A percentile compares a stretch with the other conserved stretches of the same genome.
phyloP scores from a whole-genome alignment of 768 basidiomycete genomes.

The Postia placenta region DNA sequence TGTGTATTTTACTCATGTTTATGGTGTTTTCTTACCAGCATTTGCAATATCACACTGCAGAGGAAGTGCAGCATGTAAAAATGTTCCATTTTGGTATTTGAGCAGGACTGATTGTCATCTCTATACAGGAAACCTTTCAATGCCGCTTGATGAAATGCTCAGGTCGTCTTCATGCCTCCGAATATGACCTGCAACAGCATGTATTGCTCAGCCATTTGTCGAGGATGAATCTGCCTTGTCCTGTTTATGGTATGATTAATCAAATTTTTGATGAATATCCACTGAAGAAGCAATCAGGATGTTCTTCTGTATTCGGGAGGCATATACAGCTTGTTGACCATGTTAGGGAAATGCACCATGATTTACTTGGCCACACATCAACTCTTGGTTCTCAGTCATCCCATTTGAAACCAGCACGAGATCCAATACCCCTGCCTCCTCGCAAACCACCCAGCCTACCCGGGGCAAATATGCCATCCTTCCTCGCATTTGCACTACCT shows the following conservation, averaged over 20 bases:
- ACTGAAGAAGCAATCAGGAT: background rate
- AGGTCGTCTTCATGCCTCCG: slow-evolving; percentile 4
- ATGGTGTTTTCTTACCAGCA: slow-evolving; percentile 4
- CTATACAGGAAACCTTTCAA: too few species aligned
- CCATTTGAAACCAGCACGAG: background rate
- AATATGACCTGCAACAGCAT: slow-evolving; percentile 8
- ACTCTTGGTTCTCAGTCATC: background rate
- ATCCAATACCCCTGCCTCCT: background rate
- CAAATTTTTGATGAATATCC: too few species aligned
- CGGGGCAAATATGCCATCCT: background rate
- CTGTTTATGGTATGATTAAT: slow-evolving; percentile 8
- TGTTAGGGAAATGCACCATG: slow-evolving; percentile 1
- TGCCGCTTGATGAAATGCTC: slow-evolving; percentile 9
- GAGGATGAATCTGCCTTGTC: slow-evolving; percentile 11
- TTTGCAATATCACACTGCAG: slow-evolving; percentile 6
- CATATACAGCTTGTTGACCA: background rate
- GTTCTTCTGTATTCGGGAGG: background rate
- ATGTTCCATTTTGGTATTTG: too few species aligned
- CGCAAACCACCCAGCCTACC: background rate
- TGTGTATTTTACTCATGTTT: background rate
- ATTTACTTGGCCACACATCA: background rate
- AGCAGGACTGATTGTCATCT: too few species aligned
- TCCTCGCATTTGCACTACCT: background rate
- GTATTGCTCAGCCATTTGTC: slow-evolving; percentile 13
- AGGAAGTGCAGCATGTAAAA: slow-evolving; percentile 4